Base-by-base conservation (phyloP, 108 stramenopile species). In the Epipyxis sp. region DNA sequence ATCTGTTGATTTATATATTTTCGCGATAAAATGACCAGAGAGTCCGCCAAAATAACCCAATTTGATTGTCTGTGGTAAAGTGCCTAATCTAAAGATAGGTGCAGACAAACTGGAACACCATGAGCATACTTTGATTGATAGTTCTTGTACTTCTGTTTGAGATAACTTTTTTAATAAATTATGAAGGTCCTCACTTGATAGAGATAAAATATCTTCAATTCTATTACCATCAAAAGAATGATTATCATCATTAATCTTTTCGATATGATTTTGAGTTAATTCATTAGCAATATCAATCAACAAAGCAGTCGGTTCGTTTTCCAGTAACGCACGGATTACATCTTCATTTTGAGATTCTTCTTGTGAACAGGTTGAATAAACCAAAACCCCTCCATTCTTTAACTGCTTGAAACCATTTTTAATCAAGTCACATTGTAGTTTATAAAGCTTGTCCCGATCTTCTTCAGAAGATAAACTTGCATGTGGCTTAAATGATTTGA, bases 301-400 rank as follows among this genome's bases (percentile, higher is more conserved):
- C 44, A 13, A 16, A 50, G 72, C 79, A 6, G 46, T 45, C 29
- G 69, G 44, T 44, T 0, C 43, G 1, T 41, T 29, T 32, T 25
- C 39, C 25, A 96, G 78, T n/a, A 96, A 59, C 87, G 88, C 90
- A 37, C 57, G n/a, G 1, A 96, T 91, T 13, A 94, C 89, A 30
- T 85, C 79, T 78, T 96, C 95, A 78, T 96, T 96, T 78, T 96
- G 95, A 20, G 84, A 86, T 41, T 83, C 69, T 0, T 89, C 87
- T n/a, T 93, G 76, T 16, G 93, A 94, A 74, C 95, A 96, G 0
- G 95, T 96, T 0, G 91, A 90, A 78, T 96, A 96, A 16, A 96
- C 91, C 81, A 96, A 42, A 0, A 59, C 80, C 13, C 95, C 95
- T 30, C 94, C 95, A 42, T 71, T 84, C 61, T 83, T 87, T 30